phyloP scores from a whole-genome alignment of 306 rosid species.

The Adenanthera pavonina region DNA sequence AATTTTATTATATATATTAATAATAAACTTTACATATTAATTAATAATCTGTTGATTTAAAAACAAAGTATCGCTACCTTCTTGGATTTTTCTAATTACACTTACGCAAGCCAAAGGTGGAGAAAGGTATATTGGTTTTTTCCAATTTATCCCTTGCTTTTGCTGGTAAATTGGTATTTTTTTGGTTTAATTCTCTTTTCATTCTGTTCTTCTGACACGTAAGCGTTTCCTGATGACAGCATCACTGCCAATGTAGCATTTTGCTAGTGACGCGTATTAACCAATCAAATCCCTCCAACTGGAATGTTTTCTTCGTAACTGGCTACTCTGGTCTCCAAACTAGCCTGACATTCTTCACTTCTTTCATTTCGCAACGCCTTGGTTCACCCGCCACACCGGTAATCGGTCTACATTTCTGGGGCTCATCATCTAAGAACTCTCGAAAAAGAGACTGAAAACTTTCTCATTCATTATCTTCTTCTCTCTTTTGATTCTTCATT shows the following conservation, averaged over 20 bases:
- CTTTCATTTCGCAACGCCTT: background rate
- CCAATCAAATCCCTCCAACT: constrained; percentile 50
- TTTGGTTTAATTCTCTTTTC: background rate
- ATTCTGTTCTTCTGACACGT: background rate
- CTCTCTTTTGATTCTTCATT: background rate
- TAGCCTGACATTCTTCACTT: background rate
- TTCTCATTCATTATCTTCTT: background rate
- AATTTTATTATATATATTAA: too few relatives aligned
- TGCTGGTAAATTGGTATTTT: background rate
- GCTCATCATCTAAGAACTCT: background rate
- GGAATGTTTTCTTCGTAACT: background rate
- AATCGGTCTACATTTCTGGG: background rate
- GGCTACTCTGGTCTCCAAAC: constrained; percentile 26
- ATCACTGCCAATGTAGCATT: background rate
- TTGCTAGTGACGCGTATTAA: constrained; percentile 45
- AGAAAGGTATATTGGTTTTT: too few relatives aligned
- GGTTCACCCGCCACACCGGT: background rate
- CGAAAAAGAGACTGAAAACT: background rate
- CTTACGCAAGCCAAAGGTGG: too few relatives aligned
- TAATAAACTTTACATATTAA: too few relatives aligned
- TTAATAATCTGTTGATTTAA: too few relatives aligned
- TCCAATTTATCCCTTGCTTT: background rate
- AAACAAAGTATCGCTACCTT: background rate
- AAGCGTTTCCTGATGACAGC: background rate
- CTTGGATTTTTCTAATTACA: background rate